Conservation (phyloP, 352 stramenopile species). For the Globisporangium ultimum region DNA sequence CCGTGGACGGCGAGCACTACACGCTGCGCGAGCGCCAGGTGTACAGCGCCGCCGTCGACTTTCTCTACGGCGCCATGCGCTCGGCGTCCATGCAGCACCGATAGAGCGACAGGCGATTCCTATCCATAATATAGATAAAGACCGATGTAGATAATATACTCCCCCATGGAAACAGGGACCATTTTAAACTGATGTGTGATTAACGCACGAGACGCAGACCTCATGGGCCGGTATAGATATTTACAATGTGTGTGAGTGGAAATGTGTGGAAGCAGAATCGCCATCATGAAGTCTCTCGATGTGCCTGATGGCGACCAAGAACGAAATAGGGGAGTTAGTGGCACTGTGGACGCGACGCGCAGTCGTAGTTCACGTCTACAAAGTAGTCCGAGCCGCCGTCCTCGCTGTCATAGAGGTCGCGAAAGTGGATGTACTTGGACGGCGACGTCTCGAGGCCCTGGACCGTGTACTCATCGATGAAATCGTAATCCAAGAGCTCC, state of each 20-base stretch:
- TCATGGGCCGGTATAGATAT: background rate
- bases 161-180: too few species aligned
- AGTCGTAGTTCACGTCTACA: conserved; percentile 68
- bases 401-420: conserved; percentile 53
- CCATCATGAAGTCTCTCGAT: too few species aligned
- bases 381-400: conserved; percentile 51
- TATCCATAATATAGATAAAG: too few species aligned
- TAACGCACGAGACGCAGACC: background rate
- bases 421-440: conserved; percentile 56
- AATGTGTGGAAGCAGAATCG: too few species aligned
- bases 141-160: conserved; percentile 4
- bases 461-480: conserved; percentile 66
- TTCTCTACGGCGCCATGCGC: conserved; percentile 44
- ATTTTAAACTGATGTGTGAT: background rate
- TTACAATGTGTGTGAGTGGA: background rate
- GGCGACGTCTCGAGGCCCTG: conserved; percentile 45
- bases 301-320: too few species aligned
- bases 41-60: conserved; percentile 62
- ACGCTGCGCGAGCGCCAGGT: conserved; percentile 32
- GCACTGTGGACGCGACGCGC: conserved; percentile 16
- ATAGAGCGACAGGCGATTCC: conserved; percentile 1
- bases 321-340: background rate
- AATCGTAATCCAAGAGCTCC: conserved; percentile 71
- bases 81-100: conserved; percentile 21
- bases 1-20: conserved; percentile 71